Evolutionary conservation across 305 asterid genomes (phyloP).

Genomic region (Ilex paraguariensis): DNA sequence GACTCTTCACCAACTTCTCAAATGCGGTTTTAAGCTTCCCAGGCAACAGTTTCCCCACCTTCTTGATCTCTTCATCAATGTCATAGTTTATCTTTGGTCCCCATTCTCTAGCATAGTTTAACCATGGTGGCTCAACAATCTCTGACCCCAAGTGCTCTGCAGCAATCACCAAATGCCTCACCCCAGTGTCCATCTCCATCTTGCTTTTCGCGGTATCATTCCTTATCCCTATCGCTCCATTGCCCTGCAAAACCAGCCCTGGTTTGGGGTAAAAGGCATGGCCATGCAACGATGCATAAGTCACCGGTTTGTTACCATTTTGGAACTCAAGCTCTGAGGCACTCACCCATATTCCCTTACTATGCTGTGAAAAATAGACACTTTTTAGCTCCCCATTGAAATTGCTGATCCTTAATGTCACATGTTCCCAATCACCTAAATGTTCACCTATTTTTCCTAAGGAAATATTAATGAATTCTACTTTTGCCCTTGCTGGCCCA

Average conservation of each 20-base stretch:
- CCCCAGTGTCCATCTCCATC: slow-evolving; percentile 30
- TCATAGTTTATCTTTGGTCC: slow-evolving; percentile 51
- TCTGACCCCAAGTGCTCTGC: slow-evolving; percentile 34
- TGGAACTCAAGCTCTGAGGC: slow-evolving; percentile 44
- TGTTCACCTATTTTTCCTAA: slow-evolving; percentile 56
- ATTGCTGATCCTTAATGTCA: slow-evolving; percentile 49
- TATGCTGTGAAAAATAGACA: slow-evolving; percentile 65
- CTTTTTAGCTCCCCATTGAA: slow-evolving; percentile 57
- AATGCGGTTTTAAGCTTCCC: slow-evolving; percentile 34
- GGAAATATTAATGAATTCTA: slow-evolving; percentile 43
- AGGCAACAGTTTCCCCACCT: slow-evolving; percentile 40
- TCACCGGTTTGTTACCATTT: slow-evolving; percentile 46
- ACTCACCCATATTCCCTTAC: slow-evolving; percentile 58
- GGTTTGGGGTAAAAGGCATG: slow-evolving; percentile 54
- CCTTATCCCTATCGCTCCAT: slow-evolving; percentile 49
- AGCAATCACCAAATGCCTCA: slow-evolving; percentile 22
- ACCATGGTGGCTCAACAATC: slow-evolving; percentile 21
- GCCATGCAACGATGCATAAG: slow-evolving; percentile 64
- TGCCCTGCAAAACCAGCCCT: slow-evolving; percentile 62
- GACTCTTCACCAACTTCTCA: slow-evolving; percentile 34
- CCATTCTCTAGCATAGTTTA: slow-evolving; percentile 32
- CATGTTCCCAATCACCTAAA: too few relatives aligned
- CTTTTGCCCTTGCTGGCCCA: slow-evolving; percentile 64
- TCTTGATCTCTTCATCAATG: slow-evolving; percentile 38
- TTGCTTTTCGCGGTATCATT: slow-evolving; percentile 56